Conservation (phyloP, 2,329 filamentous ascomycete genomes). For the Cladorrhinum sp. region DNA sequence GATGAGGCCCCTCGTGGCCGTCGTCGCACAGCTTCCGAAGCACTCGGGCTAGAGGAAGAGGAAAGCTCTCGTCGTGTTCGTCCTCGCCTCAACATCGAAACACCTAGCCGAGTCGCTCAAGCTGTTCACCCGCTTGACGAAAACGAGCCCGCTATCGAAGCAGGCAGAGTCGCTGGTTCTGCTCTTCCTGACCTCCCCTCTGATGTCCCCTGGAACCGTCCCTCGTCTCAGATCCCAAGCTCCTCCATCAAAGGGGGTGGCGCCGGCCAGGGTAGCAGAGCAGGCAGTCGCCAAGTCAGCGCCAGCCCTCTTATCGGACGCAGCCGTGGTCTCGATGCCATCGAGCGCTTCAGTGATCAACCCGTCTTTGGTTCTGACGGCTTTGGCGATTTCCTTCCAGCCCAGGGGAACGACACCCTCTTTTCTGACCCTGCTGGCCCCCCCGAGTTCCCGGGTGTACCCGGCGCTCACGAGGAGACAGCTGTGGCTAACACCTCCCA, state of each 20-base stretch:
- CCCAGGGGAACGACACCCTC: slow-evolving; percentile 33
- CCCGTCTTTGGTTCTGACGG: slow-evolving; percentile 34
- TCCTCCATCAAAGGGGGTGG: slow-evolving; percentile 43
- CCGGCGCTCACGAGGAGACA: slow-evolving; percentile 21
- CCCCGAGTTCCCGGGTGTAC: slow-evolving; percentile 20
- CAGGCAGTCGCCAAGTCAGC: slow-evolving; percentile 32
- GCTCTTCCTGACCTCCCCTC: slow-evolving; percentile 64
- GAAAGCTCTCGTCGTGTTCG: slow-evolving; percentile 28
- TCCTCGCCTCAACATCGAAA: slow-evolving; percentile 21
- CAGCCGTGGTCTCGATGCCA: slow-evolving; percentile 32
- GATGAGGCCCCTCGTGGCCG: slow-evolving; percentile 27
- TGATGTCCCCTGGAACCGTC: slow-evolving; percentile 52
- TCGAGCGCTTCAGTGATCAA: slow-evolving; percentile 50
- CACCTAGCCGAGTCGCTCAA: slow-evolving; percentile 13
- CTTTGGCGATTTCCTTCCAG: slow-evolving; percentile 30
- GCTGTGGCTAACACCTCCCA: slow-evolving; percentile 30
- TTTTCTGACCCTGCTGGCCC: slow-evolving; percentile 20
- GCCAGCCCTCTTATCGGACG: slow-evolving; percentile 38
- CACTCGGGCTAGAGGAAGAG: slow-evolving; percentile 39
- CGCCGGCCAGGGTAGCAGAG: slow-evolving; percentile 37
- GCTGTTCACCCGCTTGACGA: slow-evolving; percentile 5
- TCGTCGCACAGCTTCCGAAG: slow-evolving; percentile 44
- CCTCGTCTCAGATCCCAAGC: slow-evolving; percentile 44
- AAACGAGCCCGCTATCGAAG: slow-evolving; percentile 44
- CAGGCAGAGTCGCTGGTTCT: slow-evolving; percentile 65